These are phyloP conservation scores for Claviceps sp. DNA, from an alignment of 2,329 filamentous ascomycete genomes.

Conservation along the genomic window DNA sequence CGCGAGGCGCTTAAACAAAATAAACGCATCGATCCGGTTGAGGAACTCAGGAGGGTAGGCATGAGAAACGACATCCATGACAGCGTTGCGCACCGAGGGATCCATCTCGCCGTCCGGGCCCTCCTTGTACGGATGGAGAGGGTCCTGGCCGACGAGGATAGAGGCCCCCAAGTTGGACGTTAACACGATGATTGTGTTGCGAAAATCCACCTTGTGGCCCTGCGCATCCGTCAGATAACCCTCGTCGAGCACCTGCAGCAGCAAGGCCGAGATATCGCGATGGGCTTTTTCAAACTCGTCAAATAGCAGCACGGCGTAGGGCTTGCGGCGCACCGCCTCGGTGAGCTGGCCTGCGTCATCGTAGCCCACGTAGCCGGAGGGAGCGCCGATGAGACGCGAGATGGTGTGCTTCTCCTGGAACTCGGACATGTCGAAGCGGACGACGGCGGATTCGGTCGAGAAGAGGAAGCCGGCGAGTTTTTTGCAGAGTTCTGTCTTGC, in stretches of 20 bases:
- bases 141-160: constrained; percentile 68
- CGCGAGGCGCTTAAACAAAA: constrained; percentile 82
- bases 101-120: constrained; percentile 55
- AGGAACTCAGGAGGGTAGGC: constrained; percentile 84
- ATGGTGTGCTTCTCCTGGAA: constrained; percentile 97
- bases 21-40: constrained; percentile 93
- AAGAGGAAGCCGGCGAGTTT: constrained; percentile 89
- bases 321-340: constrained; percentile 86
- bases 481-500: constrained; percentile 96
- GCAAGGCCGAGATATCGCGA: constrained; percentile 78
- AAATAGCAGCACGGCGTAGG: constrained; percentile 86
- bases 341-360: constrained; percentile 94
- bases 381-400: constrained; percentile 79
- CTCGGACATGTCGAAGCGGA: constrained; percentile 95
- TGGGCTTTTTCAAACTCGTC: constrained; percentile 98
- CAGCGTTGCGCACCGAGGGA: constrained; percentile 57
- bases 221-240: constrained; percentile 92
- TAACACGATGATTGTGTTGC: constrained; percentile 90
- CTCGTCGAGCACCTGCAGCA: constrained; percentile 91
- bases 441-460: constrained; percentile 77
- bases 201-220: constrained; percentile 92
- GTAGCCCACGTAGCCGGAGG: constrained; percentile 91
- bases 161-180: constrained; percentile 92
- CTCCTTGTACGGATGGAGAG: constrained; percentile 48
- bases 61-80: constrained; percentile 74